phyloP scores from a whole-genome alignment of 768 basidiomycete species.

The Butyriboletus loyo region DNA sequence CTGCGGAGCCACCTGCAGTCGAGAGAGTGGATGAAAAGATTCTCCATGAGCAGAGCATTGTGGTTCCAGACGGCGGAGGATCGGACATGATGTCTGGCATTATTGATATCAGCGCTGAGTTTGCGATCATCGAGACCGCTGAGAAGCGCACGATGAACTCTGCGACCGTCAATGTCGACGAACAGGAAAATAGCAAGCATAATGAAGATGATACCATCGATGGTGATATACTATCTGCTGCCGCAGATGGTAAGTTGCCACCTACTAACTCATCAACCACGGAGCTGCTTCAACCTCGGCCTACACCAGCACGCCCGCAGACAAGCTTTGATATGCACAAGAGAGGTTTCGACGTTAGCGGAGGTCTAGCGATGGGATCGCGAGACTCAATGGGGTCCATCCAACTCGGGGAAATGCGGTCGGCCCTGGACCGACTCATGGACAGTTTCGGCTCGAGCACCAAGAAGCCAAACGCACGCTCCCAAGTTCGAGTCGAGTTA shows the following conservation, averaged over 20 bases:
- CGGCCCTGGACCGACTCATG: conserved; percentile 70
- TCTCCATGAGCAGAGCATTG: background rate
- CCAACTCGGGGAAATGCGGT: conserved; percentile 67
- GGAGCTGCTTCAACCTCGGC: conserved; percentile 8
- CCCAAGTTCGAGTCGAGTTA: conserved; percentile 25
- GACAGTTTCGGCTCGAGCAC: conserved; percentile 36
- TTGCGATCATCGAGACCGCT: conserved; percentile 47
- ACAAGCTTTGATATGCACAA: conserved; percentile 20
- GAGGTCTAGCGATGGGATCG: conserved; percentile 20
- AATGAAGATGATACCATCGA: background rate
- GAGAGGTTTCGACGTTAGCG: conserved; percentile 24
- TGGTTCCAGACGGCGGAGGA: background rate
- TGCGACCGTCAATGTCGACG: background rate
- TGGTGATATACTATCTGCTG: background rate
- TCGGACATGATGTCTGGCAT: conserved; percentile 34
- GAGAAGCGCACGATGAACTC: conserved; percentile 38
- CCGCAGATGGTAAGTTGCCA: background rate
- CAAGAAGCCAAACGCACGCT: conserved; percentile 10
- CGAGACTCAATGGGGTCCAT: conserved; percentile 47
- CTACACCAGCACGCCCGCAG: conserved; percentile 6
- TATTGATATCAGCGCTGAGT: conserved; percentile 43
- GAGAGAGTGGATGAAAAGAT: background rate
- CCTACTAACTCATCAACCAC: background rate
- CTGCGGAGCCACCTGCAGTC: background rate
- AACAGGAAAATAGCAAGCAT: background rate